Evolutionary conservation across 2,329 filamentous ascomycete genomes (phyloP), one percentile per base, ranked within the genome.

Genomic region (Pseudogymnoascus sp.): DNA sequence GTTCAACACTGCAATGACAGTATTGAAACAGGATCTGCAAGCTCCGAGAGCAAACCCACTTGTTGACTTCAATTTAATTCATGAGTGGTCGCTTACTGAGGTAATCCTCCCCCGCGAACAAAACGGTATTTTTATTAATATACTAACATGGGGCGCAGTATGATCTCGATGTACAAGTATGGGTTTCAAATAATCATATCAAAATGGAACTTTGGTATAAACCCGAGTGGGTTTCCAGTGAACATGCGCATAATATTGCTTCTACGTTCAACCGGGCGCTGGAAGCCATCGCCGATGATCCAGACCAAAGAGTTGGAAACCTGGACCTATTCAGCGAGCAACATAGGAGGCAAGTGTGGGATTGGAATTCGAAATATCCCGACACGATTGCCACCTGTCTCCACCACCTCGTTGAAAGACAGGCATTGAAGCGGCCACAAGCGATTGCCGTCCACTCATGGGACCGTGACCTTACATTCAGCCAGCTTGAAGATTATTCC

Each of bases 151-250:
- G 16, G 11, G 6, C 37, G 22, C 28, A 39, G 6, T 47, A 58
- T 35, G 25, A 30, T 8, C 20, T 47, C 6, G 60, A 63, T 6
- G 25, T 59, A 63, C 65, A 22, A 65, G 50, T 28, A 63, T 64
- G 57, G 61, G 62, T 60, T 60, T 54, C 64, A 14, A 61, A 8
- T 22, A 43, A 69, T 3, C 65, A 69, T 25, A 73, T 72, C 8
- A 66, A 66, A 4, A 73, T 75, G 35, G 73, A 73, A 34, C 62
- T 76, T 11, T 75, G 74, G 63, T 77, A 77, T 61, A 76, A 74
- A 75, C 75, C 72, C 4, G 71, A 73, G 25, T 66, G 66, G 14
- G 62, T 78, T 12, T 77, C 74, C 0, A 70, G 73, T 59, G 65
- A 66, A 3, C 74, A 77, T 62, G 75, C 74, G 7, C 43, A 60